Conservation (phyloP, 129 eudicot species). For the Flaveria sonorensis region DNA sequence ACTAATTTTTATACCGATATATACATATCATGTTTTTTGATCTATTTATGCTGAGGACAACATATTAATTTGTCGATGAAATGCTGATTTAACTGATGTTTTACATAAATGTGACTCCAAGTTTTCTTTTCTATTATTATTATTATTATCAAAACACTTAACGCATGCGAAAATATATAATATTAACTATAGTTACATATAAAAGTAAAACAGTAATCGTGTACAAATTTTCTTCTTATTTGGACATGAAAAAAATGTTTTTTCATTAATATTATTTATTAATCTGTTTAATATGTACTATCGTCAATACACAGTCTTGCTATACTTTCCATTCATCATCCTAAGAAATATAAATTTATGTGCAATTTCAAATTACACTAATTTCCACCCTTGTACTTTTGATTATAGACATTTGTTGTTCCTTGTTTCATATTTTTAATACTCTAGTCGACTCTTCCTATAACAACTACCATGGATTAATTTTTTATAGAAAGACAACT, state of each 20-base stretch:
- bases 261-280: not conserved
- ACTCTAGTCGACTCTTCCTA: too few relatives aligned
- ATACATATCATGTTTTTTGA: not conserved
- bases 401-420: not conserved
- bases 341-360: not conserved
- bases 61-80: not conserved
- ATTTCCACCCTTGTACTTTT: not conserved
- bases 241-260: not conserved
- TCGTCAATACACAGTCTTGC: not conserved
- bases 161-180: not conserved
- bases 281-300: not conserved
- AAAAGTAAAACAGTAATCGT: not conserved
- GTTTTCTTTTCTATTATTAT: not conserved
- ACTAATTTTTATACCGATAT: not conserved
- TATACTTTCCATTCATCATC: not conserved
- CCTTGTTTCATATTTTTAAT: too few relatives aligned
- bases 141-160: not conserved
- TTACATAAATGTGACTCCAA: too few relatives aligned
- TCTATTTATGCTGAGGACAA: not conserved
- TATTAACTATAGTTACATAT: not conserved
- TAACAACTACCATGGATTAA: too few relatives aligned
- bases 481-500: too few relatives aligned
- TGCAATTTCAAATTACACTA: not conserved
- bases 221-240: not conserved
- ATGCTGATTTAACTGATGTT: not conserved